phyloP scores from a whole-genome alignment of 345 rosid species.

The Litchi chinensis region DNA sequence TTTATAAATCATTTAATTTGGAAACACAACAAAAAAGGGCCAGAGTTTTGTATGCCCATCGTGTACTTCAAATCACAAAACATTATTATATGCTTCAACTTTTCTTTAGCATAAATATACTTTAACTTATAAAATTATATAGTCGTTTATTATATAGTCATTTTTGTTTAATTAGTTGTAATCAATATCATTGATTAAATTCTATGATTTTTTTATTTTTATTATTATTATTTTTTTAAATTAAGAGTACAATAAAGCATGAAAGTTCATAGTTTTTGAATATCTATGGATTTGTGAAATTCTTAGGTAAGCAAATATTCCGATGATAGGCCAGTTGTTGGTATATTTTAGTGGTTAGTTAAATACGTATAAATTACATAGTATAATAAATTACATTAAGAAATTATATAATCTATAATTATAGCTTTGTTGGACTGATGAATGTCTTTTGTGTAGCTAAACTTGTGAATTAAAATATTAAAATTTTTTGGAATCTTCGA shows the following conservation, averaged over 20 bases:
- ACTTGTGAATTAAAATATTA: too few relatives aligned
- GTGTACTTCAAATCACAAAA: not conserved
- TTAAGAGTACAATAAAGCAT: not conserved
- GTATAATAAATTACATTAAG: too few relatives aligned
- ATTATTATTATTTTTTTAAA: not conserved
- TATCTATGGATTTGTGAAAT: not conserved
- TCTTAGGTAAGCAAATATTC: not conserved
- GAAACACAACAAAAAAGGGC: not conserved
- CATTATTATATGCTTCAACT: not conserved
- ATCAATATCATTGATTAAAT: conserved; percentile 5
- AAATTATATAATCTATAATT: not conserved
- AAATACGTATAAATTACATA: not conserved
- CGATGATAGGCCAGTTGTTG: not conserved
- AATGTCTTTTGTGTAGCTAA: too few relatives aligned
- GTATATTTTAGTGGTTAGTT: not conserved
- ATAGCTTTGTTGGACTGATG: not conserved
- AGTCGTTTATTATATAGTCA: too few relatives aligned
- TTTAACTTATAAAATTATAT: too few relatives aligned
- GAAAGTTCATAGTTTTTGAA: not conserved
- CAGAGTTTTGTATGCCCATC: conserved; percentile 8
- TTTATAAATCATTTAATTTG: not conserved
- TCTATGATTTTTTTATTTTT: not conserved
- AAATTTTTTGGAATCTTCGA: not conserved
- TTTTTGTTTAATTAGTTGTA: conserved; percentile 3
- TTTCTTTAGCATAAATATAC: not conserved